A percentile compares a stretch with the other conserved stretches of the same genome.
Conservation (phyloP, 1,139 yeast genomes). For the Candida dubliniensis region DNA sequence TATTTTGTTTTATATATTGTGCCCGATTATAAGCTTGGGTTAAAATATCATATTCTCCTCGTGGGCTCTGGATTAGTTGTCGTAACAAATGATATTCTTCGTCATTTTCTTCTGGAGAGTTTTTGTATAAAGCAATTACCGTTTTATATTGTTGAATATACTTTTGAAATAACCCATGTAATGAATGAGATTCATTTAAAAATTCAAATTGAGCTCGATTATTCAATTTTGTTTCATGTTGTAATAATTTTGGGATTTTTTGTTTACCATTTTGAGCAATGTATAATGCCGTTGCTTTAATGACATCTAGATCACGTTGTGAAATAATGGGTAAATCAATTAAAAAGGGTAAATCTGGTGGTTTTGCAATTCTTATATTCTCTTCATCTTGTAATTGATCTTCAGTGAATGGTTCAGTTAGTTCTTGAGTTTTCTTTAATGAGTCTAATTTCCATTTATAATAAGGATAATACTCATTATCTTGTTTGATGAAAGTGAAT, state of each 20-base stretch:
- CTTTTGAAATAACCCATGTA: slow-evolving; percentile 51
- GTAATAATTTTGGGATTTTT: slow-evolving; percentile 37
- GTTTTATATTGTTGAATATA: slow-evolving; percentile 59
- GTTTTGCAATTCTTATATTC: slow-evolving; percentile 9
- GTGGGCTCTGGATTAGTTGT: slow-evolving; percentile 9
- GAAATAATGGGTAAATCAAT: slow-evolving; percentile 57
- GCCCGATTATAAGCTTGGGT: slow-evolving; percentile 59
- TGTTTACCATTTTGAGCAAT: slow-evolving; percentile 56
- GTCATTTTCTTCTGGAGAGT: neutral
- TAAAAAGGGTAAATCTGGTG: slow-evolving; percentile 44
- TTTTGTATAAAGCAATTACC: slow-evolving; percentile 26
- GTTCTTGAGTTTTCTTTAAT: neutral
- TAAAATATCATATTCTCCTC: slow-evolving; percentile 28
- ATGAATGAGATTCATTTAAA: slow-evolving; percentile 58
- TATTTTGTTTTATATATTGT: slow-evolving; percentile 44
- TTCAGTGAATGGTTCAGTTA: neutral
- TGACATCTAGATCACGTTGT: slow-evolving; percentile 61
- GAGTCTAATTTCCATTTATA: slow-evolving; percentile 43
- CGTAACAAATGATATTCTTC: slow-evolving; percentile 9
- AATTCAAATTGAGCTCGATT: slow-evolving; percentile 68
- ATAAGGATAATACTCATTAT: slow-evolving; percentile 57
- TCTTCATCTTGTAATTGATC: slow-evolving; percentile 3
- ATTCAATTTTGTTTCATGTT: slow-evolving; percentile 37
- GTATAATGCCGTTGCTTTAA: slow-evolving; percentile 72
- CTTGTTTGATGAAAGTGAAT: slow-evolving; percentile 60